Base-by-base conservation (phyloP, 73 alveolate genomes). In the Paramecium primaurelia region DNA sequence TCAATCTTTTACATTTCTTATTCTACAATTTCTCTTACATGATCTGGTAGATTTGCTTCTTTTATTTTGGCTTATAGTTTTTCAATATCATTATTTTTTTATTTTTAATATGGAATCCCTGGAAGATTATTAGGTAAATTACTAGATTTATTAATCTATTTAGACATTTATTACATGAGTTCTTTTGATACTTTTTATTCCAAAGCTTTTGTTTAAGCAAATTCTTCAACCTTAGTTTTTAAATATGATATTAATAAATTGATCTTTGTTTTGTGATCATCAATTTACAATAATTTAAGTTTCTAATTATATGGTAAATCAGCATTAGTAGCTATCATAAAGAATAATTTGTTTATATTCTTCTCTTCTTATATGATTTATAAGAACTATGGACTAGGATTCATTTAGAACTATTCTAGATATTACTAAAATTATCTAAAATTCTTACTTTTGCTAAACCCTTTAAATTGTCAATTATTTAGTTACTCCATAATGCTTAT, bases 41-140 rank as follows among this genome's bases (percentile, higher is more conserved):
- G 97, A 47, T 94, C 97, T 9, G 98, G 99, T 2, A 97, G 93
- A 51, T 92, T 86, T 9, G 92, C 59, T 30, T 93, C 83, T 40
- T 93, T 95, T 4, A 97, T 47, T 54, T 92, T 92, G 58, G 87
- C 83, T 77, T 86, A 73, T 11, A 97, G 89, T 64, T 96, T 88
- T 1, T 71, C 89, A 4, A 95, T 59, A 34, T 94, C 98, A 30
- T 93, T 95, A 71, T 84, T 85, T 9, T 38, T 16, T 60, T n/a
- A 18, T 92, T 45, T 26, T 44, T 49, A 45, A 42, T 11, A 12
- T 36, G 34, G 26, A 42, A 64, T 28, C 11, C 68, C 68, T 54
- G 69, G 25, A 1, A 18, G 36, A n/a, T 54, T 54, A 1, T 34
- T 4, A n/a, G 69, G 12, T 0, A 18, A 3, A 18, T 25, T 54